Evolutionary conservation across 2,329 filamentous ascomycete species (phyloP), one percentile per base, ranked within the genome.

Genomic region (Pyrenophora tritici-repentis): DNA sequence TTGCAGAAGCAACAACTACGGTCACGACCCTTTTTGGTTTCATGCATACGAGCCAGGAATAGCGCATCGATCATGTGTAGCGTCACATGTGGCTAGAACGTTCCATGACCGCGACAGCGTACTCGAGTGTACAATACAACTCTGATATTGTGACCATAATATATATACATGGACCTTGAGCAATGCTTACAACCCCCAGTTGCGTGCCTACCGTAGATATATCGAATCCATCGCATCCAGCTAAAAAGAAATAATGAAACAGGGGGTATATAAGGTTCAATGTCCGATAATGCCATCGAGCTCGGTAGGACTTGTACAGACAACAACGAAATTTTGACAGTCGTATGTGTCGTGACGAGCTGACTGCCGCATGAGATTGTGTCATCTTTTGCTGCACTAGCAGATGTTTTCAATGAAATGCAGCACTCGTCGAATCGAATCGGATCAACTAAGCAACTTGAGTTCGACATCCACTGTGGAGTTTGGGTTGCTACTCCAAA

Each of bases 381-480:
- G 22, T 24, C 22, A 24, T 24, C 22, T 24, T 24, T 6, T 24
- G 1, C 22, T 24, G 22, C 22, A 24, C 22, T 9, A 7, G 6
- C 1, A 24, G 6, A 9, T 9, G 8, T 24, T 24, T 9, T 24
- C 6, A 3, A 7, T 24, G 5, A 24, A 9, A 9, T 24, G 22
- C 8, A 24, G 22, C 22, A 4, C 22, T 24, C 22, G 26, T 26
- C 20, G 34, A 42, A 10, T 26, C 20, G 34, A 42, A 10, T 18
- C 34, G 13, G 29, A 10, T 38, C 26, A 16, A 22, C 47, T 22
- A 31, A 59, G 18, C 16, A 47, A 33, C 14, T 29, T 20, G 24
- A 58, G 36, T 22, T 48, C 40, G 20, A 58, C 24, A 14, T 43
- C 20, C 32, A 59, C 26, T 34, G 36, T 47, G 4, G 31, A 33